A percentile compares a stretch with the other conserved stretches of the same genome.
These are phyloP conservation scores for Penicillium egyptiacum DNA, from an alignment of 495 filamentous ascomycete genomes.

Conservation along the genomic window DNA sequence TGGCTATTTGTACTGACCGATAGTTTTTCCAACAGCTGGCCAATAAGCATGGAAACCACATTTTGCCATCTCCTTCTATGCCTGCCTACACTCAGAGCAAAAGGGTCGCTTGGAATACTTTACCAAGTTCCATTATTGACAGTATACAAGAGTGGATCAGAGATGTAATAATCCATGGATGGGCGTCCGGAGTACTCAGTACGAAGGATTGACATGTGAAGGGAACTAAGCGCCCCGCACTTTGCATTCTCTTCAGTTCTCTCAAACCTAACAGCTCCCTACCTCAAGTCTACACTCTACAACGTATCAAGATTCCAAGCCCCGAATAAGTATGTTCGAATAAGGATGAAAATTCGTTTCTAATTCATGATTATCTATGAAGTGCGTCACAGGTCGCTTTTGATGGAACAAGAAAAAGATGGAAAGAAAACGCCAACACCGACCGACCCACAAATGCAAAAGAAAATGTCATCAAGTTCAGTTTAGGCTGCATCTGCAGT, in stretches of 20 bases:
- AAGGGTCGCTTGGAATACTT: too few species aligned
- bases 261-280: not conserved
- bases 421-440: slow-evolving; percentile 27
- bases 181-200: too few species aligned
- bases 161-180: too few species aligned
- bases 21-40: not conserved
- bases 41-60: too few species aligned
- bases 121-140: too few species aligned
- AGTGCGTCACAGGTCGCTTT: slow-evolving; percentile 26
- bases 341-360: slow-evolving; percentile 26
- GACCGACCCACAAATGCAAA: slow-evolving; percentile 28
- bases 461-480: slow-evolving; percentile 11
- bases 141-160: too few species aligned
- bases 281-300: not conserved
- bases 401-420: slow-evolving; percentile 16
- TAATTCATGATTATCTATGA: slow-evolving; percentile 35
- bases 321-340: not conserved
- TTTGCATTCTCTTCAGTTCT: not conserved
- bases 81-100: too few species aligned
- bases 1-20: not conserved
- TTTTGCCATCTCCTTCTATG: too few species aligned
- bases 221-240: slow-evolving; percentile 1
- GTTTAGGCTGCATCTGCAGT: slow-evolving; percentile 50
- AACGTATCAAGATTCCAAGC: not conserved
- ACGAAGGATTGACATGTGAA: slow-evolving; percentile 11